Conservation (phyloP, 1,139 yeast genomes). For the Debaryomyces psychrophilus region DNA sequence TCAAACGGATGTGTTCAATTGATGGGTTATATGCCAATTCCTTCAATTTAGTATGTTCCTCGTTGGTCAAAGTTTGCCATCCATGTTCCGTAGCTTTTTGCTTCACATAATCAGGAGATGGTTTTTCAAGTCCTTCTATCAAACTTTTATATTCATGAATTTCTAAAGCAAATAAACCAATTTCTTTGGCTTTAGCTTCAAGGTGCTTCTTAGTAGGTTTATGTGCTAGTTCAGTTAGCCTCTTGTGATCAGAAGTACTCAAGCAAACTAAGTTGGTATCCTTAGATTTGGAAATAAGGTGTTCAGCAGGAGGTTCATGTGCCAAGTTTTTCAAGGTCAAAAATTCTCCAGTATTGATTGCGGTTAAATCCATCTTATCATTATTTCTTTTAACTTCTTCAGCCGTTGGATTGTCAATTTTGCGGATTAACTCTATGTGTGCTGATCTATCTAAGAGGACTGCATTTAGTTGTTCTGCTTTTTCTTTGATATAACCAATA, state of each 20-base stretch:
- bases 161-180: constrained; percentile 21
- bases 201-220: constrained; percentile 27
- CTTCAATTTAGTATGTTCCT: not conserved
- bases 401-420: constrained; percentile 20
- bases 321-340: constrained; percentile 20
- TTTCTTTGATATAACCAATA: constrained; percentile 19
- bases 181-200: constrained; percentile 1
- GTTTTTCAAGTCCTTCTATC: constrained; percentile 1
- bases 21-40: constrained; percentile 16
- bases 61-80: not conserved
- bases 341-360: constrained; percentile 15
- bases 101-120: constrained; percentile 1
- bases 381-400: constrained; percentile 20
- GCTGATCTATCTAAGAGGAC: constrained; percentile 16
- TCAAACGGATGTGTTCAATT: not conserved
- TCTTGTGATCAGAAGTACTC: constrained; percentile 19
- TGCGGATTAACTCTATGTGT: constrained; percentile 17
- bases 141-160: constrained; percentile 18
- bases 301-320: constrained; percentile 20
- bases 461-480: constrained; percentile 15
- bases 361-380: constrained; percentile 19
- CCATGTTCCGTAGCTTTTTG: constrained; percentile 6
- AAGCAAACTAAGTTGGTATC: constrained; percentile 16
- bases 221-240: constrained; percentile 24
- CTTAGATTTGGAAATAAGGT: constrained; percentile 18